These are phyloP conservation scores for Nannizzia gypsea DNA, from an alignment of 2,329 filamentous ascomycete genomes.

Conservation along the genomic window DNA sequence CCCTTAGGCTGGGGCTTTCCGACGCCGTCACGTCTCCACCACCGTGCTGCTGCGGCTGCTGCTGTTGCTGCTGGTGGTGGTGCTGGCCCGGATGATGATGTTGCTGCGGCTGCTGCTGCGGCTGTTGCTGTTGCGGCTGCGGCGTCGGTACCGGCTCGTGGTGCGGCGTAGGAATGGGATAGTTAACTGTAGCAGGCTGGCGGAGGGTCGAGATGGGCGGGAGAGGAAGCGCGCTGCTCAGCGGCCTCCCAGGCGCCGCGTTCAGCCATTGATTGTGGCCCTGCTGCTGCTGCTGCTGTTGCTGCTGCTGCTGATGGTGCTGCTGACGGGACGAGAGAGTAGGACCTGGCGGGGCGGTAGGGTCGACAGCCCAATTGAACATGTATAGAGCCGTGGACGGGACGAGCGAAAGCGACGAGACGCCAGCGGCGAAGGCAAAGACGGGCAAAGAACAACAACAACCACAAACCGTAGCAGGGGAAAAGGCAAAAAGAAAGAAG, in stretches of 20 bases:
- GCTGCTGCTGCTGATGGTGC: conserved; percentile 4
- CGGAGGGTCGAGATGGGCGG: conserved; percentile 6
- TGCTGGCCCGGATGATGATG: neutral
- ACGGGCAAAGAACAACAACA: neutral
- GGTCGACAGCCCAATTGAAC: conserved; percentile 11
- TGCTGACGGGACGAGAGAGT: conserved; percentile 16
- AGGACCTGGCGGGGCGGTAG: conserved; percentile 14
- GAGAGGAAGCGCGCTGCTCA: conserved; percentile 2
- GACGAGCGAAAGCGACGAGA: conserved; percentile 1
- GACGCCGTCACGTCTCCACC: neutral
- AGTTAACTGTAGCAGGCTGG: conserved; percentile 4
- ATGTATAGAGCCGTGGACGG: conserved; percentile 6
- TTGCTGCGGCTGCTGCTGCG: neutral
- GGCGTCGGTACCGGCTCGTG: neutral
- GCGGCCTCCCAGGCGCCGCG: neutral
- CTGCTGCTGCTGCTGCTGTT: conserved; percentile 5
- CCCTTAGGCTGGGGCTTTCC: neutral
- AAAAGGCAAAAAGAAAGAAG: neutral
- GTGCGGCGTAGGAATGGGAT: neutral
- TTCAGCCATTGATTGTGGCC: conserved; percentile 5
- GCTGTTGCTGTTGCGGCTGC: neutral
- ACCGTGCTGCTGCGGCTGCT: neutral
- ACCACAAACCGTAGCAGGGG: neutral
- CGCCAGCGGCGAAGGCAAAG: neutral
- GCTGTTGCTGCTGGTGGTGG: neutral